phyloP scores from a whole-genome alignment of 345 rosid species.

The Corymbia maculata region DNA sequence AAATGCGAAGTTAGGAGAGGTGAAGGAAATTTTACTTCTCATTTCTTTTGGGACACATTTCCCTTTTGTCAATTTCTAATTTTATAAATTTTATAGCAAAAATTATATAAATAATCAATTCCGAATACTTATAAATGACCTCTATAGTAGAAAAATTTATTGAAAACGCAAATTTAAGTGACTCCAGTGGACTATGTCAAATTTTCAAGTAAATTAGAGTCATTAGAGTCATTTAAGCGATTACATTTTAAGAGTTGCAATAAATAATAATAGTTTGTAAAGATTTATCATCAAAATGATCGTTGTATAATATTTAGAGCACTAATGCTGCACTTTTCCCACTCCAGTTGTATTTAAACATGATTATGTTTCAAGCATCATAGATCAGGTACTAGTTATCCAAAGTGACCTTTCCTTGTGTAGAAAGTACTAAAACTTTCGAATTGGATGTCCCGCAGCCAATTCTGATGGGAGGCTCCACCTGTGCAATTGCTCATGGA shows the following conservation, averaged over 20 bases:
- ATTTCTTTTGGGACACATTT: neutral
- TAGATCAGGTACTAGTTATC: too few relatives aligned
- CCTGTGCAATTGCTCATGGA: too few relatives aligned
- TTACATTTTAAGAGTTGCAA: neutral
- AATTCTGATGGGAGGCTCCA: too few relatives aligned
- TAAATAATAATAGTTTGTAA: neutral
- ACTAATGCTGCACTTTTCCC: too few relatives aligned
- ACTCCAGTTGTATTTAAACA: too few relatives aligned
- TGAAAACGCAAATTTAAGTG: neutral
- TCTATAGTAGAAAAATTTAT: neutral
- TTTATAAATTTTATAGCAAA: neutral
- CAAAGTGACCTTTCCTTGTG: too few relatives aligned
- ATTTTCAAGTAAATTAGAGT: neutral
- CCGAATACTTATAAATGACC: neutral
- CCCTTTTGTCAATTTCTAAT: neutral
- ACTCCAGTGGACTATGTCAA: neutral
- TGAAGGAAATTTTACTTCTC: neutral
- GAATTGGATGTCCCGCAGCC: too few relatives aligned
- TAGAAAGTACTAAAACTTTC: too few relatives aligned
- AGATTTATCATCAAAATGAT: neutral
- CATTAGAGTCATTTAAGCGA: neutral
- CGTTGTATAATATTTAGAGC: neutral
- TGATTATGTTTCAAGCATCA: too few relatives aligned
- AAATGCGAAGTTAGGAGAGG: neutral
- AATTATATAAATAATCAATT: neutral